Percentiles rank a stretch among this genome's conserved stretches.
phyloP scores from a whole-genome alignment of 148 eudicot genomes.

The Beta vulgaris region DNA sequence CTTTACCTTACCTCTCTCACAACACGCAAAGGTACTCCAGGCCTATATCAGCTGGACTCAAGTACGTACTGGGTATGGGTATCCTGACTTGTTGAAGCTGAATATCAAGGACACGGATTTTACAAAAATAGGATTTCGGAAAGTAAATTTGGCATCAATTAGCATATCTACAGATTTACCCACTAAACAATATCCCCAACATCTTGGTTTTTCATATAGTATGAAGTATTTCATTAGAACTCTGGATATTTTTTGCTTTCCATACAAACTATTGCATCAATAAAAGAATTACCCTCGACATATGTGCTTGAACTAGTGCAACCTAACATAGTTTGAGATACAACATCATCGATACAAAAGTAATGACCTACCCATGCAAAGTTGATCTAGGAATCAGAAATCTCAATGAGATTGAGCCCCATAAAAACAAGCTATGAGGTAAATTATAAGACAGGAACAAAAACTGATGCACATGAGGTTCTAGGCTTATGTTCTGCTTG shows the following conservation, averaged over 20 bases:
- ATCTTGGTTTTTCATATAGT: neutral
- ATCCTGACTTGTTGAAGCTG: neutral
- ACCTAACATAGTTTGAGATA: neutral
- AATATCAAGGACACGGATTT: neutral
- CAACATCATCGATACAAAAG: neutral
- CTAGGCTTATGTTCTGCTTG: too few species aligned
- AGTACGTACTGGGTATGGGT: neutral
- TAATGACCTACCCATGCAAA: neutral
- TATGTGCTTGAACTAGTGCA: neutral
- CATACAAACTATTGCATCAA: neutral
- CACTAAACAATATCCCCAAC: neutral
- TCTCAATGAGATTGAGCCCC: neutral
- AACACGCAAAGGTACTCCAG: neutral
- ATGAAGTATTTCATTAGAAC: neutral
- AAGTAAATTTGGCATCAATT: neutral
- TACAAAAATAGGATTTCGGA: too few species aligned
- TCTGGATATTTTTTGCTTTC: neutral
- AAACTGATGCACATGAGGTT: neutral
- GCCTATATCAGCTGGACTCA: neutral
- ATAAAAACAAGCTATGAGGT: neutral
- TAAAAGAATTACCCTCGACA: neutral
- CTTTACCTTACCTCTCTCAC: neutral
- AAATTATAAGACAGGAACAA: neutral
- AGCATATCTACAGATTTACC: neutral
- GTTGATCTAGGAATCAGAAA: neutral